A percentile compares a stretch with the other conserved stretches of the same genome.
These are phyloP conservation scores for Scutellaria baicalensis DNA, from an alignment of 257 asterid species.

Conservation along the genomic window DNA sequence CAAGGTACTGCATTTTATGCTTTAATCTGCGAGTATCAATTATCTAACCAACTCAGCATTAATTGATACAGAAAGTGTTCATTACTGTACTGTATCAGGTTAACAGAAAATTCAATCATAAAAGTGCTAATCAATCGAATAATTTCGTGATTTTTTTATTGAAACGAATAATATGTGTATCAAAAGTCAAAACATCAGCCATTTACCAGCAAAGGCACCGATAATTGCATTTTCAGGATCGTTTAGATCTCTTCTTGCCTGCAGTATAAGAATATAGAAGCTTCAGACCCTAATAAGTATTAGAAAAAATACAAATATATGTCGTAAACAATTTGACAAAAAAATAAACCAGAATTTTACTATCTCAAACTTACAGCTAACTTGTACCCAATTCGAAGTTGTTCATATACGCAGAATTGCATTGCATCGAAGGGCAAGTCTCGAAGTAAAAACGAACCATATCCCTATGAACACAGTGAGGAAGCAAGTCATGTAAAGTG, in stretches of 20 bases:
- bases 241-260: slow-evolving; percentile 90
- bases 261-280: background rate
- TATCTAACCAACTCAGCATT: too few species aligned
- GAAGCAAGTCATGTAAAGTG: slow-evolving; percentile 9
- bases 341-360: too few species aligned
- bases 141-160: too few species aligned
- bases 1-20: background rate
- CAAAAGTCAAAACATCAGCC: background rate
- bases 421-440: slow-evolving; percentile 81
- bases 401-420: slow-evolving; percentile 87
- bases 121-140: background rate
- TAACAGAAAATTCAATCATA: too few species aligned
- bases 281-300: too few species aligned
- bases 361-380: slow-evolving; percentile 52
- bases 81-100: too few species aligned
- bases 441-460: slow-evolving; percentile 73
- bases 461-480: slow-evolving; percentile 47
- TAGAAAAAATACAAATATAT: too few species aligned
- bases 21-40: too few species aligned
- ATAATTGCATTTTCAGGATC: slow-evolving; percentile 89
- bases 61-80: too few species aligned
- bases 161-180: background rate
- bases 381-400: slow-evolving; percentile 86
- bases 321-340: too few species aligned
- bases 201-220: slow-evolving; percentile 92